phyloP scores from a whole-genome alignment of 1,284 basidiomycete species.

The Anthracocystis setariae region DNA sequence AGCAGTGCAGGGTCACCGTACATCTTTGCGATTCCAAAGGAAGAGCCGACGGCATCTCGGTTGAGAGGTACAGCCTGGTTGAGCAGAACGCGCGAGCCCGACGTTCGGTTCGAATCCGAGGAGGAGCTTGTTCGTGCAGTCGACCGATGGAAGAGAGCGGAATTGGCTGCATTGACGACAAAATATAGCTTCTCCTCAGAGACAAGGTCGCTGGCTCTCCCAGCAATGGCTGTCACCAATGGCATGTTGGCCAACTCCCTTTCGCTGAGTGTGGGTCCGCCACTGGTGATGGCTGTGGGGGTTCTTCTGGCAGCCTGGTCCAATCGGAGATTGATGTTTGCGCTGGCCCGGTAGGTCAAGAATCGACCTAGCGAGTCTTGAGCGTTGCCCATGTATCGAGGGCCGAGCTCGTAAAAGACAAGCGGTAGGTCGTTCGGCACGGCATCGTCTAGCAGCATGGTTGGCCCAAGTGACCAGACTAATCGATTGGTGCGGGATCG shows the following conservation, averaged over 20 bases:
- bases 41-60: constrained; percentile 41
- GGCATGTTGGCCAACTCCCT: constrained; percentile 45
- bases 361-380: constrained; percentile 62
- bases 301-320: constrained; percentile 38
- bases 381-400: constrained; percentile 55
- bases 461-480: constrained; percentile 58
- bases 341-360: constrained; percentile 55
- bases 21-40: constrained; percentile 49
- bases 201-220: constrained; percentile 45
- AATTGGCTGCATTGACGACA: constrained; percentile 53
- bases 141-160: constrained; percentile 32
- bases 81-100: constrained; percentile 41
- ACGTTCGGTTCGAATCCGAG: constrained; percentile 10
- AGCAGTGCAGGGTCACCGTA: constrained; percentile 70
- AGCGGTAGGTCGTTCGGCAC: constrained; percentile 54
- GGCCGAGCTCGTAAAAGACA: constrained; percentile 51
- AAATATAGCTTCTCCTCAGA: constrained; percentile 52
- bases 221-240: constrained; percentile 52
- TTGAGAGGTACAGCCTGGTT: constrained; percentile 51
- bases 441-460: constrained; percentile 51
- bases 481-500: constrained; percentile 26
- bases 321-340: constrained; percentile 57
- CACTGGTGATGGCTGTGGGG: constrained; percentile 4
- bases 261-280: constrained; percentile 25
- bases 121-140: constrained; percentile 3